A percentile compares a stretch with the other conserved stretches of the same genome.
phyloP scores from a whole-genome alignment of 2,329 filamentous ascomycete genomes.

The Leptographium lundbergii region DNA sequence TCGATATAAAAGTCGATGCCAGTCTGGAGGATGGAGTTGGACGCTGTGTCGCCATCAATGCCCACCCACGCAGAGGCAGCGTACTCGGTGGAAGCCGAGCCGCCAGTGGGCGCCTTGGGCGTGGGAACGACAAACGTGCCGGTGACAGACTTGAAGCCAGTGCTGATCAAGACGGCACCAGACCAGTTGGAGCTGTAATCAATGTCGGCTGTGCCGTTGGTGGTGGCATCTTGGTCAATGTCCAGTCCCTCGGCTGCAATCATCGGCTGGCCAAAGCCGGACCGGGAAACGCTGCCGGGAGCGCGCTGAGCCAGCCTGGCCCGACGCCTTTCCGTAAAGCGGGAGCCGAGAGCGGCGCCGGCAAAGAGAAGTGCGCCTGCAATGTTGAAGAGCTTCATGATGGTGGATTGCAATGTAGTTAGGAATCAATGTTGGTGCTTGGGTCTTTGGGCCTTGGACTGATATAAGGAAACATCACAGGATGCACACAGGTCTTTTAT shows the following conservation, averaged over 20 bases:
- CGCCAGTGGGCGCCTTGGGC: conserved; percentile 11
- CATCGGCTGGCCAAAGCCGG: neutral
- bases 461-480: too few relatives aligned
- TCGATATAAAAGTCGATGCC: conserved; percentile 14
- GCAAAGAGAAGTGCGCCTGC: neutral
- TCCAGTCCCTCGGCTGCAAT: too few relatives aligned
- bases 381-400: neutral
- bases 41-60: conserved; percentile 18
- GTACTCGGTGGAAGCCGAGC: conserved; percentile 11
- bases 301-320: neutral
- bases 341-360: neutral
- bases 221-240: neutral
- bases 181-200: conserved; percentile 31
- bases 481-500: too few relatives aligned
- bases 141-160: conserved; percentile 3
- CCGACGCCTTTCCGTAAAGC: neutral
- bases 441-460: too few relatives aligned
- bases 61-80: conserved; percentile 18
- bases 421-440: too few relatives aligned
- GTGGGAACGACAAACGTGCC: conserved; percentile 13
- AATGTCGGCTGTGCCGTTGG: neutral
- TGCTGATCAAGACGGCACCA: conserved; percentile 5
- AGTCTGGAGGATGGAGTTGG: conserved; percentile 16
- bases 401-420: neutral
- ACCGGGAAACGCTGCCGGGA: neutral